phyloP scores from a whole-genome alignment of 1,284 basidiomycete genomes.

The Jaminaea rosea region DNA sequence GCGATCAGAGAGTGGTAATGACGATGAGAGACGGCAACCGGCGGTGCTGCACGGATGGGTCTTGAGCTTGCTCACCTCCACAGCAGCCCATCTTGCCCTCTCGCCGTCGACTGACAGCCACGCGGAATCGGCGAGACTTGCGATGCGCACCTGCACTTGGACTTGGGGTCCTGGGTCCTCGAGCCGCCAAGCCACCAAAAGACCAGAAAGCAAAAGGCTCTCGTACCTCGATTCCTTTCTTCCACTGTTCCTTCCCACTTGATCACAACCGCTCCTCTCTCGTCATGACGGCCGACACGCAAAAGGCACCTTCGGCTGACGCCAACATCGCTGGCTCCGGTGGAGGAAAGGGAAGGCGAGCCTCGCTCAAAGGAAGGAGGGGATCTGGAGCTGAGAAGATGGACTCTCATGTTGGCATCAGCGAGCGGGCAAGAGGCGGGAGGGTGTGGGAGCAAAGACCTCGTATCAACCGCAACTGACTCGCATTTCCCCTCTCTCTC shows the following conservation, averaged over 20 bases:
- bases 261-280: background rate
- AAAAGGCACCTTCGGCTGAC: conserved; percentile 8
- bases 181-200: too few species aligned
- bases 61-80: too few species aligned
- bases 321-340: conserved; percentile 10
- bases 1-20: background rate
- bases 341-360: background rate
- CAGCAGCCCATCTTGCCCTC: too few species aligned
- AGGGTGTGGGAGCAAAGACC: conserved; percentile 3
- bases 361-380: conserved; percentile 14
- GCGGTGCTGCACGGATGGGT: too few species aligned
- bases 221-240: background rate
- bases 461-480: background rate
- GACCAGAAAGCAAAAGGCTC: too few species aligned
- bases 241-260: background rate
- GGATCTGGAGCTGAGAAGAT: conserved; percentile 36
- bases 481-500: background rate
- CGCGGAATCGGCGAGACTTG: too few species aligned
- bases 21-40: too few species aligned
- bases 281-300: background rate
- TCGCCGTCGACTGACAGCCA: too few species aligned
- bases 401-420: conserved; percentile 29
- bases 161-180: too few species aligned
- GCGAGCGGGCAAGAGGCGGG: background rate
- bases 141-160: too few species aligned